These are phyloP conservation scores for Primulina eburnea DNA, from an alignment of 257 asterid genomes.

Conservation along the genomic window DNA sequence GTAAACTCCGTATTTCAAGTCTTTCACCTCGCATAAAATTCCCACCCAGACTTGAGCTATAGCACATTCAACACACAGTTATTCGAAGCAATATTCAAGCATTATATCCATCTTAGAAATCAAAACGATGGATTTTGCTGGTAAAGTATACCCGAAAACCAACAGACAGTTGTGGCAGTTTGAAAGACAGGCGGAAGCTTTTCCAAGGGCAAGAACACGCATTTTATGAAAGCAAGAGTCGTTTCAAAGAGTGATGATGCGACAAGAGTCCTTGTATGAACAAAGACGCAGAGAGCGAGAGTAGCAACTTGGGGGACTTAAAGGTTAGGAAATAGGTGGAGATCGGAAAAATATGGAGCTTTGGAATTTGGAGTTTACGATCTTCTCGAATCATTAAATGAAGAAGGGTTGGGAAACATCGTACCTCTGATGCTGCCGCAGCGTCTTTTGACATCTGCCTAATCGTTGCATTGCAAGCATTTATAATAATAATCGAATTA, in stretches of 20 bases:
- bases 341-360: not conserved
- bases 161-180: not conserved
- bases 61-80: not conserved
- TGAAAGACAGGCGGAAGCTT: not conserved
- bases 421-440: not conserved
- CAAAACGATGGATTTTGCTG: not conserved
- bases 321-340: not conserved
- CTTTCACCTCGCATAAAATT: no score
- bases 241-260: not conserved
- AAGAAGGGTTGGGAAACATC: not conserved
- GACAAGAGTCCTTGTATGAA: not conserved
- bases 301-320: not conserved
- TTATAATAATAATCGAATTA: no score
- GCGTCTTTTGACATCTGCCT: not conserved
- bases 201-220: not conserved
- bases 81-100: not conserved
- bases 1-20: not conserved
- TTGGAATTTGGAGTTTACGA: not conserved
- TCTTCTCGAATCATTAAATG: not conserved
- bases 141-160: not conserved
- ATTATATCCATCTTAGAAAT: not conserved
- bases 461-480: not conserved
- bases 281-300: not conserved
- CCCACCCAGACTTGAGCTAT: not conserved
- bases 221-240: not conserved